Base-by-base conservation (phyloP, 1,284 basidiomycete species). In the Microbotryomycetes sp. region DNA sequence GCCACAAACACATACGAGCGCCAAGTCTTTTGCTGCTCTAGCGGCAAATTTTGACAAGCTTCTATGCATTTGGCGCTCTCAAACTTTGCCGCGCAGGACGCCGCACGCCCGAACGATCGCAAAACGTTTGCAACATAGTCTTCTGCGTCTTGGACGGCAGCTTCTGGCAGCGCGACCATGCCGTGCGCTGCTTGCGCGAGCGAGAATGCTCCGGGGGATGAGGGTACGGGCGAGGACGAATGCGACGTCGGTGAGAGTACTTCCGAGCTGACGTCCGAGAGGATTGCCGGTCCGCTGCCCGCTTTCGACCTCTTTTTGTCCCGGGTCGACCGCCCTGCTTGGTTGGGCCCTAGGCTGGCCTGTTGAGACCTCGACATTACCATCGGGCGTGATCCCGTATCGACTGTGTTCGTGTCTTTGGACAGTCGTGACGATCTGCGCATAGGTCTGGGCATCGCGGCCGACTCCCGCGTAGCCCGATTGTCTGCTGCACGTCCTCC, bases 1-100 rank as follows among this genome's bases (percentile, higher is more conserved):
- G 88, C 92, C 28, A 88, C 82, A 79, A 92, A 83, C 26, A 85
- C 83, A 72, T 91, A 30, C 15, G 80, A 83, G 85, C 54, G 86
- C 81, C 47, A 86, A 85, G 54, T 65, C 29, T 82, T 78, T 73
- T 89, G 85, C 65, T 93, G 85, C 57, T 82, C 80, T 58, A 79
- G 74, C n/a, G 91, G 89, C 67, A 97, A 78, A 66, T 80, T 78
- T 71, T 88, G 86, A 50, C 96, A 77, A 72, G 88, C 85, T 46
- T 81, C 80, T 45, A 94, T 75, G 71, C 87, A 91, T 68, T 80
- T 79, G 66, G 81, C 79, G 67, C 85, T 88, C 69, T 90, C 84
- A 75, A 88, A 96, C 70, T 82, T 75, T 30, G 86, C 82, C 69
- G 92, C 76, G 31, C 84, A 82, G 62, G 84, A 80, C 24, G 84